Conservation (phyloP, 1,139 yeast genomes). For the Pichia inconspicua region DNA sequence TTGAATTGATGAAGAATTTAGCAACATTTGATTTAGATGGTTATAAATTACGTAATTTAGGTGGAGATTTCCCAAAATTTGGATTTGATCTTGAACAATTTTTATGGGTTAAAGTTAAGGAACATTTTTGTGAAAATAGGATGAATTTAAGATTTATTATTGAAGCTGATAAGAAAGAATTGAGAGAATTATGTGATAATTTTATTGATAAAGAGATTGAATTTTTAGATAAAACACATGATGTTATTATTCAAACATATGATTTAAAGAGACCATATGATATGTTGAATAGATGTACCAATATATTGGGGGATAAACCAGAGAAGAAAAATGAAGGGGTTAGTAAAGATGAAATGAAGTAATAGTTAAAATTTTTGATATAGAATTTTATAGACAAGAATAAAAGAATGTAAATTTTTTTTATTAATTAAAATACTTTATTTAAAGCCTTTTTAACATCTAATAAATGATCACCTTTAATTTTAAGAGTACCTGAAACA, state of each 20-base stretch:
- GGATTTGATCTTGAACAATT: slow-evolving; percentile 23
- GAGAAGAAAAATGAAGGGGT: background rate
- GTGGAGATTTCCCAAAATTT: slow-evolving; percentile 22
- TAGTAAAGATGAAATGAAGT: too few relatives aligned
- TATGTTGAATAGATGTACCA: background rate
- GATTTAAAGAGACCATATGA: background rate
- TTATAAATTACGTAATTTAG: slow-evolving; percentile 23
- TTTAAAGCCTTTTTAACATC: slow-evolving; percentile 32
- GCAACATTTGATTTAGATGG: slow-evolving; percentile 19
- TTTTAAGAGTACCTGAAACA: slow-evolving; percentile 33
- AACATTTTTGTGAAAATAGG: slow-evolving; percentile 22
- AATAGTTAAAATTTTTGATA: too few relatives aligned
- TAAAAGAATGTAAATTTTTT: too few relatives aligned
- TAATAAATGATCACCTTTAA: slow-evolving; percentile 52
- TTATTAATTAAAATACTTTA: slow-evolving; percentile 17
- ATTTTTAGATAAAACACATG: slow-evolving; percentile 11
- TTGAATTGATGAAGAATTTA: slow-evolving; percentile 17
- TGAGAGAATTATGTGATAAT: slow-evolving; percentile 17
- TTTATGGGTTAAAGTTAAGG: slow-evolving; percentile 24
- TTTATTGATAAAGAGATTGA: slow-evolving; percentile 21
- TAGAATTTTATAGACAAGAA: background rate
- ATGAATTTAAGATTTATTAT: slow-evolving; percentile 16
- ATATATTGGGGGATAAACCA: background rate
- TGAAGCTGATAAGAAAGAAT: slow-evolving; percentile 5
- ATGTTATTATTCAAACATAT: background rate